Evolutionary conservation across 441 rosid genomes (phyloP), one percentile per base, ranked within the genome.

Genomic region (Lepidium campestre): DNA sequence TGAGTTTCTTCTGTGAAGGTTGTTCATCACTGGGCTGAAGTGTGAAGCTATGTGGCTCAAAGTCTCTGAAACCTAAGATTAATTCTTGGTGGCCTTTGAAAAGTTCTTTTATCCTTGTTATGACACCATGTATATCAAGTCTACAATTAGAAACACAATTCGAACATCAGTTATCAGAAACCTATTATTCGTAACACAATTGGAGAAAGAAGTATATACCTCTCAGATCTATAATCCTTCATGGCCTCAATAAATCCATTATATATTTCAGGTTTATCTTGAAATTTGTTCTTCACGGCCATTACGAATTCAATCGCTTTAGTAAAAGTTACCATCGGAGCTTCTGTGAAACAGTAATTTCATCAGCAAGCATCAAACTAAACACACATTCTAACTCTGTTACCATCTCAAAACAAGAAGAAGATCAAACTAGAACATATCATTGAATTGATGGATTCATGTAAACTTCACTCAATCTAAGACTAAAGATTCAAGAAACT

Each of bases 61-160:
- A n/a, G n/a, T 92, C 82, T 90, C 96, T 93, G 83, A 96, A 96
- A 37, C 99, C 99, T 80, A 96, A 83, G 77, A 96, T 93, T 45
- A 96, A 79, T 72, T 90, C 93, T 34, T 86, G 78, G 68, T 93
- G 86, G 74, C 99, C 99, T 71, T 89, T 85, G 65, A 96, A 96
- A 37, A 96, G 86, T 18, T 93, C 94, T 80, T 96, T 96, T 62
- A 93, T 97, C 79, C 91, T 96, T 60, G 73, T 78, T 75, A 90
- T 92, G 56, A 96, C 99, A 77, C 99, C 98, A 4, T 79, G 79
- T 1, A 98, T 96, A 77, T 96, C 96, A 70, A 89, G 80, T 80
- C 99, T 96, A 73, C 73, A 79, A 37, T 59, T 22, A 72, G 39
- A 29, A 22, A 67, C 2, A 46, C 15, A 35, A 19, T 32, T 53